Base-by-base conservation (phyloP, 2,329 filamentous ascomycete species). In the Fusarium pseudonygamai region DNA sequence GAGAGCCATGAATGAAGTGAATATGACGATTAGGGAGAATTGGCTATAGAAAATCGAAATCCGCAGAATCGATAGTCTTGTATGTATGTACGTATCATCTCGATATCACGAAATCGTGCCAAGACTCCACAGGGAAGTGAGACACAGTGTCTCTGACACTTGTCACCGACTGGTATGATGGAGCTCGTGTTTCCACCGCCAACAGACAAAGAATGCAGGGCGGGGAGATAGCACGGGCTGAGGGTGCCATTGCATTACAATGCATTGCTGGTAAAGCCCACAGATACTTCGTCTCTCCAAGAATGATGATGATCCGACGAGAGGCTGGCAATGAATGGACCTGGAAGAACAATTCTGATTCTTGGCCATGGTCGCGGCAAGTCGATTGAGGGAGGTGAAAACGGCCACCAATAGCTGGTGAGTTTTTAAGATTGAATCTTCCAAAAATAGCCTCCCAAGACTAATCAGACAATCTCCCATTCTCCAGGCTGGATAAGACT, bases 351-450 rank as follows among this genome's bases (percentile, higher is more conserved):
- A 28, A 26, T 40, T 58, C 57, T 37, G 32, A 52, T 46, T 55
- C 70, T 74, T 58, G 65, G 26, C 26, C 30, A 14, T 40, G 50
- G 64, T 43, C 26, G 60, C 59, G 32, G 50, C 12, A 47, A 30
- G 24, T 58, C 30, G 30, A 34, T 57, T 50, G 40, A 67, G 46
- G 52, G 65, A 65, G 37, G 37, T 62, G 46, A 61, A 49, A 46
- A 36, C 57, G 40, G 32, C 46, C 56, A 37, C 71, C 63, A 60
- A 73, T 67, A 64, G 36, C 32, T 52, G 49, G 36, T 55, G 45
- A 56, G 67, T 43, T 58, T 73, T 73, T 74, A 74, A 73, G 67
- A 74, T 73, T 74, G 71, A 60, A 43, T 62, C 55, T 57, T 57
- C 71, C 71, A 73, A 73, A 73, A 73, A 73, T 74, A 73, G 71